phyloP scores from a whole-genome alignment of 1,139 yeast species.

The Yamadazyma sp. region DNA sequence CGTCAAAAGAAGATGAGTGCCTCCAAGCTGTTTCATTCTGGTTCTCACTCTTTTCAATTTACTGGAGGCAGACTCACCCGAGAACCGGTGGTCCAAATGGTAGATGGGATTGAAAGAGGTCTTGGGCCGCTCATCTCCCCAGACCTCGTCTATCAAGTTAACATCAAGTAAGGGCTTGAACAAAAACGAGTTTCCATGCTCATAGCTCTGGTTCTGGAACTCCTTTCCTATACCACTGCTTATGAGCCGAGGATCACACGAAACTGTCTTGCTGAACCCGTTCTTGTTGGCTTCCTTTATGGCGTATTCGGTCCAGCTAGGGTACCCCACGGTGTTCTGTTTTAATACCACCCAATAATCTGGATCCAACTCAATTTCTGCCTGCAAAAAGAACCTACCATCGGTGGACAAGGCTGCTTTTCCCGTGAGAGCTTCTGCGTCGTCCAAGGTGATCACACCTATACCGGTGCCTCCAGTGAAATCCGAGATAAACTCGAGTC shows the following conservation, averaged over 20 bases:
- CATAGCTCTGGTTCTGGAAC: slow-evolving; percentile 46
- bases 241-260: slow-evolving; percentile 42
- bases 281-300: slow-evolving; percentile 57
- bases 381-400: slow-evolving; percentile 92
- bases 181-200: slow-evolving; percentile 65
- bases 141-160: slow-evolving; percentile 40
- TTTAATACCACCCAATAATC: slow-evolving; percentile 77
- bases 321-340: slow-evolving; percentile 73
- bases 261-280: slow-evolving; percentile 15
- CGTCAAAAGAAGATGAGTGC: slow-evolving; percentile 53
- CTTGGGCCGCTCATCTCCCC: slow-evolving; percentile 59
- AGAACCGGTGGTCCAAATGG: slow-evolving; percentile 41
- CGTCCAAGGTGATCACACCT: slow-evolving; percentile 78
- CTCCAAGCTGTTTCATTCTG: slow-evolving; percentile 39
- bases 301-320: slow-evolving; percentile 90
- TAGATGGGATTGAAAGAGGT: slow-evolving; percentile 52
- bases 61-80: slow-evolving; percentile 47
- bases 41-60: slow-evolving; percentile 48
- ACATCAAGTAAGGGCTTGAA: slow-evolving; percentile 33
- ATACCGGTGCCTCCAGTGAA: slow-evolving; percentile 96
- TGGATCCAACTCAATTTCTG: slow-evolving; percentile 79
- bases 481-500: slow-evolving; percentile 81
- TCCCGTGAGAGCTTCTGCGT: slow-evolving; percentile 43
- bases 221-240: slow-evolving; percentile 30
- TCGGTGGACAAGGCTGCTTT: slow-evolving; percentile 87